Conservation (phyloP, 2,329 filamentous ascomycete genomes). For the Zymoseptoria brevis region DNA sequence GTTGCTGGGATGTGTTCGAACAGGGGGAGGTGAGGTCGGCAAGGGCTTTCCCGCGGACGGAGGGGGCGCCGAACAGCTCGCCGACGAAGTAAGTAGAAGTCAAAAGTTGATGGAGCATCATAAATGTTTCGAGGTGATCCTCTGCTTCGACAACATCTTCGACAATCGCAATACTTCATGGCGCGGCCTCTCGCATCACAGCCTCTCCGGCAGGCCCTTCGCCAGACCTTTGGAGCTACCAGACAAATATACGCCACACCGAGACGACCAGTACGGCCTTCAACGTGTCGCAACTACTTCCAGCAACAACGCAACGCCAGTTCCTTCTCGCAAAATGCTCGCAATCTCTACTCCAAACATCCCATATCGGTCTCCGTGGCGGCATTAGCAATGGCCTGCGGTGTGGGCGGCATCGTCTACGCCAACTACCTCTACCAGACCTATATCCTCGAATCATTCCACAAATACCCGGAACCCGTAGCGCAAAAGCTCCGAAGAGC, state of each 20-base stretch:
- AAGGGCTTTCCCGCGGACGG: neutral
- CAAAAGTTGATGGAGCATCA: neutral
- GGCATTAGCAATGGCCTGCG: constrained; percentile 28
- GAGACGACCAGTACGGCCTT: constrained; percentile 7
- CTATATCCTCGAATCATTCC: constrained; percentile 42
- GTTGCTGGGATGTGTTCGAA: no score
- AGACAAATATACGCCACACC: constrained; percentile 12
- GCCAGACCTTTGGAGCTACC: constrained; percentile 4
- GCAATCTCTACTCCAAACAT: constrained; percentile 31
- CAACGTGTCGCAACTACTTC: constrained; percentile 5
- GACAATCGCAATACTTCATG: neutral
- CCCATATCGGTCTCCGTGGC: constrained; percentile 34
- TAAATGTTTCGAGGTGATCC: neutral
- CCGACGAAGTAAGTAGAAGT: no score
- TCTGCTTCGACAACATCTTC: neutral
- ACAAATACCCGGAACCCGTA: constrained; percentile 59
- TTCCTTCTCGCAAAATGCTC: constrained; percentile 21
- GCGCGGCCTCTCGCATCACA: constrained; percentile 7
- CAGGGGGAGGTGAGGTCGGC: neutral
- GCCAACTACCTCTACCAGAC: constrained; percentile 41
- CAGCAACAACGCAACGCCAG: constrained; percentile 15
- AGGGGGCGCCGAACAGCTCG: neutral
- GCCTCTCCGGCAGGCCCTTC: constrained; percentile 13
- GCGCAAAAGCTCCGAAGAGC: constrained; percentile 74
- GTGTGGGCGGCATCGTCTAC: constrained; percentile 35